Evolutionary conservation across 805 yeast species (phyloP).

Genomic region (Candida chilensis): DNA sequence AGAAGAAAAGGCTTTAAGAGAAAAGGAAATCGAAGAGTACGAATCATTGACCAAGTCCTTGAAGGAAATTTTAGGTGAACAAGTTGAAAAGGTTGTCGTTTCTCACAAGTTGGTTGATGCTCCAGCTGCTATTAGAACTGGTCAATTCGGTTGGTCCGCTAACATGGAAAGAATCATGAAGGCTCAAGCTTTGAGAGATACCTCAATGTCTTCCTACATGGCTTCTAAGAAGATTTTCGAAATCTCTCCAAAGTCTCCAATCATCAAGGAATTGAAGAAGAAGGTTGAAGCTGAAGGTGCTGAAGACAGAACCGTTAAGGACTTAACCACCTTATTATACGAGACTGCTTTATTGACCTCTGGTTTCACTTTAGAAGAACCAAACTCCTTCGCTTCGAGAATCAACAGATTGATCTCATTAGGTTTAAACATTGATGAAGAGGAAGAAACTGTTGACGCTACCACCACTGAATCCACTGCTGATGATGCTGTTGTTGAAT

Average conservation of each 20-base stretch:
- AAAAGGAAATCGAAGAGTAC: constrained; percentile 83
- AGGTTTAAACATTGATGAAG: constrained; percentile 97
- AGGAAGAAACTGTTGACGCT: constrained; percentile 41
- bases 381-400: constrained; percentile 94
- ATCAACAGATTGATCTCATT: constrained; percentile 96
- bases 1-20: constrained; percentile 93
- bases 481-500: constrained; percentile 72
- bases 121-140: constrained; percentile 99
- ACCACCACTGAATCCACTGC: constrained; percentile 34
- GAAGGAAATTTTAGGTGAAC: constrained; percentile 96
- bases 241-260: constrained; percentile 94
- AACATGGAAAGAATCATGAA: constrained; percentile 99
- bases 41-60: constrained; percentile 93
- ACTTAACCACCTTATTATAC: constrained; percentile 89
- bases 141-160: constrained; percentile 99
- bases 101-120: constrained; percentile 96
- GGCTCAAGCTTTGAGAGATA: constrained; percentile 99
- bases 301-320: constrained; percentile 97
- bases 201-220: constrained; percentile 99
- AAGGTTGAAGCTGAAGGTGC: constrained; percentile 97
- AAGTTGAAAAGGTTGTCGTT: constrained; percentile 98
- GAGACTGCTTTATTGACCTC: constrained; percentile 98
- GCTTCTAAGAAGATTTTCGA: constrained; percentile 98
- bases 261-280: constrained; percentile 90
- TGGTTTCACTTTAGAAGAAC: constrained; percentile 98